Percentiles rank a stretch among this genome's conserved stretches.
phyloP scores from a whole-genome alignment of 78 protist genomes.

The Guillardia theta region DNA sequence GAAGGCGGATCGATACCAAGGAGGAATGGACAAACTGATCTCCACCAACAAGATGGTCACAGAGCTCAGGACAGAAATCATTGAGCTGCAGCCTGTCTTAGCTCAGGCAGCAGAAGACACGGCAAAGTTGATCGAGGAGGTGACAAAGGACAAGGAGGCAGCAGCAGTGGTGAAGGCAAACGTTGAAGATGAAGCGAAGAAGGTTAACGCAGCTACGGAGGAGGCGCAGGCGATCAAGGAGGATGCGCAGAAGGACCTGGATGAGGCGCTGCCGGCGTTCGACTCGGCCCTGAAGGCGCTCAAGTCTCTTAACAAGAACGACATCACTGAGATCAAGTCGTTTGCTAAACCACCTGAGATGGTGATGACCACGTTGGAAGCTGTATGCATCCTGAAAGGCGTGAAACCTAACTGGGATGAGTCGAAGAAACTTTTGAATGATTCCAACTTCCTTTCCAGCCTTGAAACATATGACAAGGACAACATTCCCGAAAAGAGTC shows the following conservation, averaged over 20 bases:
- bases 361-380: constrained; percentile 70
- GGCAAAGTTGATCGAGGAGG: constrained; percentile 52
- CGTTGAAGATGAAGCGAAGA: constrained; percentile 45
- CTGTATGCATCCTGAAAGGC: constrained; percentile 73
- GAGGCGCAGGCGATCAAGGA: constrained; percentile 45
- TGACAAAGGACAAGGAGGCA: constrained; percentile 51
- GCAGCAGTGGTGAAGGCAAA: constrained; percentile 57
- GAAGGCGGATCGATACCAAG: constrained; percentile 12
- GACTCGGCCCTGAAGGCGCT: constrained; percentile 71
- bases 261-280: constrained; percentile 76
- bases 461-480: constrained; percentile 66
- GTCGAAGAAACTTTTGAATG: constrained; percentile 53
- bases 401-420: constrained; percentile 63
- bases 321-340: constrained; percentile 67
- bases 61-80: constrained; percentile 63
- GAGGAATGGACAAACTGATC: constrained; percentile 54
- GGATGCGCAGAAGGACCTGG: constrained; percentile 67
- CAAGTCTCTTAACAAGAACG: constrained; percentile 51
- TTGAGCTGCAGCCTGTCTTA: constrained; percentile 64
- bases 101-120: constrained; percentile 46
- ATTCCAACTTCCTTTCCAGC: constrained; percentile 50
- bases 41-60: constrained; percentile 67
- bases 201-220: constrained; percentile 19
- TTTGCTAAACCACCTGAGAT: constrained; percentile 78
- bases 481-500: constrained; percentile 56